Percentiles rank a stretch among this genome's conserved stretches.
Evolutionary conservation across 768 basidiomycete genomes (phyloP).

Genomic region (Tephrocybe rancida): DNA sequence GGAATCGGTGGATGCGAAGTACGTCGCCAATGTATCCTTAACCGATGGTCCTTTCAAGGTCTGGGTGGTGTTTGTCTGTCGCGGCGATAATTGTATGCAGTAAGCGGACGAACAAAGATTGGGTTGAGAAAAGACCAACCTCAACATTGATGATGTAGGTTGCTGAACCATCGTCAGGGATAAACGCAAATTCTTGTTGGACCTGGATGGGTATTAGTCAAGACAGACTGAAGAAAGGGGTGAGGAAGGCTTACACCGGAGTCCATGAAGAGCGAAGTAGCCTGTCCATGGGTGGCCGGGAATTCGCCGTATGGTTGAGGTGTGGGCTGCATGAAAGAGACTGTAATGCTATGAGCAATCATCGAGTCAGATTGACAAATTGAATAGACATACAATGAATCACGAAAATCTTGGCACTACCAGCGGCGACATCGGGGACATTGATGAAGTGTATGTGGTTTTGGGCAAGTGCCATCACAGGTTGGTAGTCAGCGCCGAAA

Average conservation of each 20-base stretch:
- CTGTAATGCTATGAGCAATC: conserved; percentile 35
- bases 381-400: conserved; percentile 75
- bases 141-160: conserved; percentile 75
- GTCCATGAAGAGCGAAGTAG: conserved; percentile 68
- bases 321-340: conserved; percentile 77
- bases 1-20: conserved; percentile 61
- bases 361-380: not conserved
- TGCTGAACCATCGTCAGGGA: conserved; percentile 71
- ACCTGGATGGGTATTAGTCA: conserved; percentile 36
- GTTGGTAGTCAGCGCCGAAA: conserved; percentile 60
- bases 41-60: conserved; percentile 57
- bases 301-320: conserved; percentile 67
- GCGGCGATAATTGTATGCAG: not conserved
- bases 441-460: conserved; percentile 88
- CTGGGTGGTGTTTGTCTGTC: conserved; percentile 65
- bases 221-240: not conserved
- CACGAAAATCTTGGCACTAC: conserved; percentile 78
- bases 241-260: conserved; percentile 46
- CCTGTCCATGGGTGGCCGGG: conserved; percentile 70
- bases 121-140: conserved; percentile 37
- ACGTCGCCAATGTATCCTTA: conserved; percentile 62
- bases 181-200: conserved; percentile 74
- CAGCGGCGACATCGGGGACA: conserved; percentile 66
- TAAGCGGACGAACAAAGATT: not conserved
- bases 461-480: conserved; percentile 80